Base-by-base conservation (phyloP, 495 filamentous ascomycete genomes). In the Aspergillus hancockii region DNA sequence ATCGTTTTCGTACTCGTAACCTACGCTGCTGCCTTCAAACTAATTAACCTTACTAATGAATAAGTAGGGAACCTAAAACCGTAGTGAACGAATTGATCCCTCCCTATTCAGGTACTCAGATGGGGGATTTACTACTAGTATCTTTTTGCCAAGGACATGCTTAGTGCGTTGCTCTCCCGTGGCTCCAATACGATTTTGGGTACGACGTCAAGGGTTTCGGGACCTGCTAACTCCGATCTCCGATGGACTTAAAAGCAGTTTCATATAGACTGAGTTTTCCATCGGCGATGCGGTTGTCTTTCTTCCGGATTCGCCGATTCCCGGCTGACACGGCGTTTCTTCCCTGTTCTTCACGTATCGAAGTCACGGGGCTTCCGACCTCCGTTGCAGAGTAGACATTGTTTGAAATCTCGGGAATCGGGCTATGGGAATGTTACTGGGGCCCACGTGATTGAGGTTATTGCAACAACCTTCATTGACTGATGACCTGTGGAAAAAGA, bases 141-240 rank as follows among this genome's bases (percentile, higher is more conserved):
- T n/a, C n/a, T n/a, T 10, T 22, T 21, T 47, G 43, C 38, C 38
- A 41, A 41, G 38, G n/a, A 7, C 38, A 2, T 41, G 10, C 38
- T 41, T 41, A 41, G 38, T 41, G 38, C 14, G 38, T 41, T 41
- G 38, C 38, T 41, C 38, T 41, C 38, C 38, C 43, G 43, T 47
- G 43, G 21, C 43, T 47, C 21, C 6, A 22, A 8, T 8, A 22
- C 43, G 43, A 10, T 23, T 23, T 47, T 47, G 19, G 25, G 43
- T 22, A 47, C 43, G 43, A 47, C 16, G 21, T 22, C 5, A 23
- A 22, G 19, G 8, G 19, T n/a, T 18, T 31, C 55, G 55, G 55
- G 22, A 38, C n/a, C 31, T 31, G 55, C 38, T 49, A 57, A 47
- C 30, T 50, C 55, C 55, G 55, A 57, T 38, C 31, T 28, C 55